phyloP scores from a whole-genome alignment of 2,329 filamentous ascomycete genomes.

The Leptographium radiaticola region DNA sequence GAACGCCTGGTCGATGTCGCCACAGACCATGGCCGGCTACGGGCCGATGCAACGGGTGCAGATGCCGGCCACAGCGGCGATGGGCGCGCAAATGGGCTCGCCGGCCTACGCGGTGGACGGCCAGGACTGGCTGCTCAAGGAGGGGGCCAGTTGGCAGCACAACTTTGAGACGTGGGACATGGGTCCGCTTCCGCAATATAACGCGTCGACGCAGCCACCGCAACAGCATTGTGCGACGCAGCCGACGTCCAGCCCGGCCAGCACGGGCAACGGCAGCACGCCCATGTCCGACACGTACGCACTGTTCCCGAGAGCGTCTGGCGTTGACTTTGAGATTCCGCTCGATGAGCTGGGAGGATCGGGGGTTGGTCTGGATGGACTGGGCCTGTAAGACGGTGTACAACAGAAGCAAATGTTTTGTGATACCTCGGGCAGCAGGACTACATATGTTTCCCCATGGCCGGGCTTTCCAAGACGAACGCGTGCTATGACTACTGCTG shows the following conservation, averaged over 20 bases:
- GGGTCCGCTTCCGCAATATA: conserved; percentile 9
- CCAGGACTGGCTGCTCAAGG: conserved; percentile 44
- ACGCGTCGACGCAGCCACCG: background rate
- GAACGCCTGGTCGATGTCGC: conserved; percentile 7
- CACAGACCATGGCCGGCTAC: conserved; percentile 2
- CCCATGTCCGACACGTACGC: conserved; percentile 4
- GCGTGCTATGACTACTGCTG: conserved; percentile 17
- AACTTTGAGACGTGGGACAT: conserved; percentile 42
- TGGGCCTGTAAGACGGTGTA: background rate
- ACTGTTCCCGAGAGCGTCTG: background rate
- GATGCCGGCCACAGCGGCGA: background rate
- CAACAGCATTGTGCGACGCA: background rate
- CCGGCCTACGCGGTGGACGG: conserved; percentile 31
- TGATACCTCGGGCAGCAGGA: no score
- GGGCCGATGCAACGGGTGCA: conserved; percentile 1
- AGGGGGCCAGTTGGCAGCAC: conserved; percentile 44
- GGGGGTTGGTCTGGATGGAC: conserved; percentile 14
- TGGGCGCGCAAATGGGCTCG: conserved; percentile 11
- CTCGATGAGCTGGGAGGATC: conserved; percentile 16
- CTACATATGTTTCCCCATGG: no score
- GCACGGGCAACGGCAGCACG: conserved; percentile 1
- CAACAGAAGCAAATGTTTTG: no score
- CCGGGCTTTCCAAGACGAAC: no score
- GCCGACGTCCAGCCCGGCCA: background rate
- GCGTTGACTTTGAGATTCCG: conserved; percentile 5